Percentiles rank a stretch among this genome's conserved stretches.
These are phyloP conservation scores for Chalciporus sp. DNA, from an alignment of 1,284 basidiomycete genomes.

Conservation along the genomic window DNA sequence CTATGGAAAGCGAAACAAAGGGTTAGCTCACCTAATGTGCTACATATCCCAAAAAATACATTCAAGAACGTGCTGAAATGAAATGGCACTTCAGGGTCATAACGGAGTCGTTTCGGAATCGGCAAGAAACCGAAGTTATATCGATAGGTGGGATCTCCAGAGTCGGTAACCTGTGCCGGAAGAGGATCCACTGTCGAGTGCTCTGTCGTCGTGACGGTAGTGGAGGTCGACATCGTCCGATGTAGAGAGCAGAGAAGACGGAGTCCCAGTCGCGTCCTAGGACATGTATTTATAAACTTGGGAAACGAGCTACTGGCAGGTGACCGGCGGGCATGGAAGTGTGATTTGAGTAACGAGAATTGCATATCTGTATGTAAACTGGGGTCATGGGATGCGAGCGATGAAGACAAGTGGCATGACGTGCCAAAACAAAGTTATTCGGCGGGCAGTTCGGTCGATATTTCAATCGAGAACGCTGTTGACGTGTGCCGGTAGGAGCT, in stretches of 20 bases:
- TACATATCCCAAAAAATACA: slow-evolving; percentile 62
- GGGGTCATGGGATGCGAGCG: slow-evolving; percentile 2
- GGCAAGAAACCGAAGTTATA: slow-evolving; percentile 62
- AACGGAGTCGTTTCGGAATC: slow-evolving; percentile 60
- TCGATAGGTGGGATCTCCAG: not conserved
- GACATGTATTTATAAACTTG: slow-evolving; percentile 9
- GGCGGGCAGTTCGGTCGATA: not conserved
- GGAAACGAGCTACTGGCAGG: not conserved
- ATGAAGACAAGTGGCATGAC: not conserved
- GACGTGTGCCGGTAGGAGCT: too few species aligned
- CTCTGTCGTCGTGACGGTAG: not conserved
- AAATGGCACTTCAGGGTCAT: slow-evolving; percentile 57
- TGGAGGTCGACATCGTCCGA: slow-evolving; percentile 1
- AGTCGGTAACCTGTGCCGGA: not conserved
- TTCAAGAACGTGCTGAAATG: slow-evolving; percentile 63
- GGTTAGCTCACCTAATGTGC: slow-evolving; percentile 55
- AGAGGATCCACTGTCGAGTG: not conserved
- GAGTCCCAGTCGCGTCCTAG: not conserved
- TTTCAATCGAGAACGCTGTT: not conserved
- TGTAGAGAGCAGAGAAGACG: slow-evolving; percentile 2
- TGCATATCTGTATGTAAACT: not conserved
- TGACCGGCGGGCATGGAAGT: not conserved
- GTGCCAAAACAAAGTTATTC: not conserved
- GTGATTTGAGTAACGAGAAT: not conserved
- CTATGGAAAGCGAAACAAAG: not conserved